These are phyloP conservation scores for Talaromyces sp. DNA, from an alignment of 2,329 filamentous ascomycete genomes.

Conservation along the genomic window DNA sequence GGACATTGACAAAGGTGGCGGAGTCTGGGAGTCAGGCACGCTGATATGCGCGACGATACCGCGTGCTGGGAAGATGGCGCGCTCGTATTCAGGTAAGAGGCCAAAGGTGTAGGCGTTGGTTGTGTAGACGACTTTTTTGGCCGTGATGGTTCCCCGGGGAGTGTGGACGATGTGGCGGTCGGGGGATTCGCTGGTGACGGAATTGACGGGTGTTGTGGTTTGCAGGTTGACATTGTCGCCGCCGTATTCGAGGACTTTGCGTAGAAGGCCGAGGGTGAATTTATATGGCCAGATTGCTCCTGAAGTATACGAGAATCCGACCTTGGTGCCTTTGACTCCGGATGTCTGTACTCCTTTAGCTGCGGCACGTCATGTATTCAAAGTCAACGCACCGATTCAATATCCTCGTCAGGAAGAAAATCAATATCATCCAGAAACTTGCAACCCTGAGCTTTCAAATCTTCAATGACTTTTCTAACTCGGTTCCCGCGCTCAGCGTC, in stretches of 20 bases:
- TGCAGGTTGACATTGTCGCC: constrained; percentile 47
- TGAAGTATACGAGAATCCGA: constrained; percentile 31
- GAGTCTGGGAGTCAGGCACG: constrained; percentile 19
- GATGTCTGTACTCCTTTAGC: constrained; percentile 22
- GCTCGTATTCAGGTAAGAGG: constrained; percentile 64
- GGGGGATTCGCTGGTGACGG: constrained; percentile 29
- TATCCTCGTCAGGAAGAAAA: constrained; percentile 21
- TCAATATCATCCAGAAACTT: constrained; percentile 26
- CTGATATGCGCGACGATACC: constrained; percentile 45
- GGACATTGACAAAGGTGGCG: constrained; percentile 39
- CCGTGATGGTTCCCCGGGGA: constrained; percentile 58
- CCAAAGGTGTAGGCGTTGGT: constrained; percentile 81
- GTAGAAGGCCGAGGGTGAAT: constrained; percentile 51
- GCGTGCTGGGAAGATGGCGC: constrained; percentile 72
- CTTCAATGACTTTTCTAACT: constrained; percentile 24
- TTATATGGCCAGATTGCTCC: constrained; percentile 63
- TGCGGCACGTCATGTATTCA: background rate
- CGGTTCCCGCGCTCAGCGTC: constrained; percentile 28
- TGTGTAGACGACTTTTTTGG: constrained; percentile 66
- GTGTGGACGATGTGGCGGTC: constrained; percentile 53
- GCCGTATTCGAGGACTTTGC: background rate
- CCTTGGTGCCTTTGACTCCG: constrained; percentile 36
- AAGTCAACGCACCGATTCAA: constrained; percentile 22
- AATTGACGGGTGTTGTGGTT: constrained; percentile 45
- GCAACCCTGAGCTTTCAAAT: constrained; percentile 24